Evolutionary conservation across 257 asterid genomes (phyloP), one percentile per base, ranked within the genome.

Genomic region (Capsicum baccatum): DNA sequence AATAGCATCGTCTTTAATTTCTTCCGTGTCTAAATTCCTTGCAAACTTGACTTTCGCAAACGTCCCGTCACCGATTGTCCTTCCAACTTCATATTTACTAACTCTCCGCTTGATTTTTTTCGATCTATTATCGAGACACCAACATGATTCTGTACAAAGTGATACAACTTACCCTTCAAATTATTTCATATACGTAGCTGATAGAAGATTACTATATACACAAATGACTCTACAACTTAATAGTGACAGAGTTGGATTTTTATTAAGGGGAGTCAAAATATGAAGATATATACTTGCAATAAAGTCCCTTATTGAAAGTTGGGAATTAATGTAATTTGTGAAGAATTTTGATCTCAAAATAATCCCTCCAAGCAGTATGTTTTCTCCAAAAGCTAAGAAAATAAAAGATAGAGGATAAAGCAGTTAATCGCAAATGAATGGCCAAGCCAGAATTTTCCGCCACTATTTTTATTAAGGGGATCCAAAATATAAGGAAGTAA

Each of bases 11-110:
- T 33, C 86, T n/a, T n/a, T n/a, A n/a, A n/a, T 85, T 16, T 92
- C 90, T 80, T 93, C 97, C 0, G 90, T 94, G 92, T 93, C 99
- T 12, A 91, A 87, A 88, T 95, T 93, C 88, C 92, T 91, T 2
- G 97, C 97, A 74, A 95, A 94, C 83, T 95, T 95, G 67, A 94
- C 99, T 83, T 93, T 95, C 5, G 99, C 99, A 83, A 95, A 95
- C 64, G 99, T 87, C 60, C 99, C 99, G 87, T 95, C 99, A 2
- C 99, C 99, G 15, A 95, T 92, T 8, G 99, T 95, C 88, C 99
- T 91, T 84, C 99, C 99, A 56, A 95, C 85, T 87, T 95, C 99
- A 86, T 94, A 95, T 89, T 92, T 94, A 67, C 98, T 98, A 9
- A 95, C 91, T 83, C 83, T 91, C 4, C 96, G 97, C 88, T 90